phyloP scores from a whole-genome alignment of 2,329 filamentous ascomycete species.

The Davidsoniella virescens region DNA sequence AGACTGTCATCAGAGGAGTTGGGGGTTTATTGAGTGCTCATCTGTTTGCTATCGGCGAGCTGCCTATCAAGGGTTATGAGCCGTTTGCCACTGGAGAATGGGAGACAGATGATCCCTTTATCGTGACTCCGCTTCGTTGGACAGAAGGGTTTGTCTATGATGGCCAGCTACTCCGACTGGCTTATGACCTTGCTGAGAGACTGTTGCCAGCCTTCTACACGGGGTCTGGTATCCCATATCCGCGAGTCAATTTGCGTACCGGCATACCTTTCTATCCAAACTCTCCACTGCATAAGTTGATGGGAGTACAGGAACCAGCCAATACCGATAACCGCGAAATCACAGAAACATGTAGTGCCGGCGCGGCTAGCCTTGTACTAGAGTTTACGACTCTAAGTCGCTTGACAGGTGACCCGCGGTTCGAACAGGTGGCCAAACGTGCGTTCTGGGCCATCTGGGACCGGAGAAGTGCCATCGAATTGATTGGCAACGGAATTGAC shows the following conservation, averaged over 20 bases:
- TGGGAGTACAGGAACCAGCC: conserved; percentile 13
- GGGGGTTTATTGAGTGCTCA: conserved; percentile 87
- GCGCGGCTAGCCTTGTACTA: conserved; percentile 85
- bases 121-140: conserved; percentile 49
- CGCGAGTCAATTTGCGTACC: conserved; percentile 76
- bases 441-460: conserved; percentile 98
- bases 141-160: conserved; percentile 66
- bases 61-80: conserved; percentile 69
- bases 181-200: conserved; percentile 67
- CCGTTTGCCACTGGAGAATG: conserved; percentile 24
- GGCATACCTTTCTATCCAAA: conserved; percentile 88
- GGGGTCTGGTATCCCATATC: conserved; percentile 80
- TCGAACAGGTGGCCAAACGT: conserved; percentile 74
- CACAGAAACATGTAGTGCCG: conserved; percentile 92
- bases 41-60: conserved; percentile 75
- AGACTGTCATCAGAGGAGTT: conserved; percentile 87
- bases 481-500: conserved; percentile 85
- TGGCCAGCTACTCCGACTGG: conserved; percentile 78
- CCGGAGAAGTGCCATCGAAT: conserved; percentile 64
- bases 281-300: conserved; percentile 54
- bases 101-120: conserved; percentile 25
- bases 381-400: conserved; percentile 86
- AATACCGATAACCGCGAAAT: conserved; percentile 40
- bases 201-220: conserved; percentile 87
- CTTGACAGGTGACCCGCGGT: conserved; percentile 71